phyloP scores from a whole-genome alignment of 805 yeast species.

The Saccharomycopsis sp. region DNA sequence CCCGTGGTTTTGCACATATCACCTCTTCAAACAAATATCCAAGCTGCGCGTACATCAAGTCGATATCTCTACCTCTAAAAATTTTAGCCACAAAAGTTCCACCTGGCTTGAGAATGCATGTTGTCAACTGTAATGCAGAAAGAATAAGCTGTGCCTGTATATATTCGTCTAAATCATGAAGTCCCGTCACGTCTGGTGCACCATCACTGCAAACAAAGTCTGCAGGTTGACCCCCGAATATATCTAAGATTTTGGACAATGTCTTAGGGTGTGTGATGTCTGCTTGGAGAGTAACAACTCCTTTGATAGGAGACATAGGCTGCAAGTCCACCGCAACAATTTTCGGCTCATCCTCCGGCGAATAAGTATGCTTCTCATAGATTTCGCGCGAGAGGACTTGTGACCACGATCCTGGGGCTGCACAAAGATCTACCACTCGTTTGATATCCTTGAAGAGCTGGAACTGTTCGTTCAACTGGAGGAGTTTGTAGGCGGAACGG shows the following conservation, averaged over 20 bases:
- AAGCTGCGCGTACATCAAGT: constrained; percentile 85
- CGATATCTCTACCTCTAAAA: constrained; percentile 94
- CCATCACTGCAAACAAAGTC: constrained; percentile 97
- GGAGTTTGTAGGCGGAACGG: constrained; percentile 87
- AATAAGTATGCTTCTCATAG: constrained; percentile 34
- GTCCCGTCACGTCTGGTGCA: constrained; percentile 97
- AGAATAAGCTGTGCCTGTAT: constrained; percentile 91
- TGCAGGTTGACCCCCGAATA: constrained; percentile 88
- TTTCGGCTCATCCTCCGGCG: constrained; percentile 41
- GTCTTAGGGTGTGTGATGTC: constrained; percentile 97
- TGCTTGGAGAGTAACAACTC: constrained; percentile 87
- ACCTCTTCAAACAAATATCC: constrained; percentile 81
- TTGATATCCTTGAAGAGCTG: constrained; percentile 62
- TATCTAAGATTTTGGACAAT: constrained; percentile 60
- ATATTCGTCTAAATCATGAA: constrained; percentile 94
- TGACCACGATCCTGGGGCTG: constrained; percentile 99
- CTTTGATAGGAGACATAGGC: constrained; percentile 94
- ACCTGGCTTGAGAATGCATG: constrained; percentile 81
- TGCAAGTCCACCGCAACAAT: constrained; percentile 94
- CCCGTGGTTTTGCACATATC: constrained; percentile 92
- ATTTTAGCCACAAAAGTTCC: constrained; percentile 95
- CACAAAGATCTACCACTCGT: constrained; percentile 93
- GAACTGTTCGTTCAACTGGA: constrained; percentile 88
- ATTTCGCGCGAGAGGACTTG: constrained; percentile 80
- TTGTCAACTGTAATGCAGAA: constrained; percentile 86